Evolutionary conservation across 2,329 filamentous ascomycete genomes (phyloP).

Genomic region (Tolypocladium ophioglossoides): DNA sequence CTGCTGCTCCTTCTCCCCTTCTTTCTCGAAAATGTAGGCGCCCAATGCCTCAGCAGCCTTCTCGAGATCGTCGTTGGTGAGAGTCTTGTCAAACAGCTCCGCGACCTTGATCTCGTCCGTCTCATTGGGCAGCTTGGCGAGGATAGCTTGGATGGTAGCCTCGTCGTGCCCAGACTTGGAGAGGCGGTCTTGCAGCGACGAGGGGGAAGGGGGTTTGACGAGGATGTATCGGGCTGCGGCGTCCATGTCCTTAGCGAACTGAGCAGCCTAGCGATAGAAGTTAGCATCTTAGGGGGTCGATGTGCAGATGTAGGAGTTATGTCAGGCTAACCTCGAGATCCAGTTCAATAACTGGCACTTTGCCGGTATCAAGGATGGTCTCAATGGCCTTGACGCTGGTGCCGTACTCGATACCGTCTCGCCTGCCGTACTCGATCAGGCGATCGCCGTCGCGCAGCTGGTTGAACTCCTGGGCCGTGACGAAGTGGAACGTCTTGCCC

Average conservation of each 20-base stretch:
- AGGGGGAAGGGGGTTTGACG: conserved; percentile 29
- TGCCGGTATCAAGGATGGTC: conserved; percentile 39
- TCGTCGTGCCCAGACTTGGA: conserved; percentile 14
- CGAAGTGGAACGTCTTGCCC: conserved; percentile 44
- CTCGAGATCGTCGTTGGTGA: conserved; percentile 17
- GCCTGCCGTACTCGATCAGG: conserved; percentile 44
- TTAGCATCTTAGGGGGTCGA: neutral
- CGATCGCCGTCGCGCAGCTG: conserved; percentile 49
- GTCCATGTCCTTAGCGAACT: conserved; percentile 46
- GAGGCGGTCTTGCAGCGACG: conserved; percentile 17
- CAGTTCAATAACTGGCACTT: conserved; percentile 49
- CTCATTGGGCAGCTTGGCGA: conserved; percentile 11
- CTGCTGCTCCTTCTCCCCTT: conserved; percentile 3
- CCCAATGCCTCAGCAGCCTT: conserved; percentile 12
- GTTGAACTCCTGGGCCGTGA: conserved; percentile 44
- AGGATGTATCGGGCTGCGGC: conserved; percentile 46
- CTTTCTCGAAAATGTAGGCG: conserved; percentile 17
- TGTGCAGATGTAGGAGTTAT: neutral
- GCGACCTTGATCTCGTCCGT: conserved; percentile 14
- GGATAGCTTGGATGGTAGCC: conserved; percentile 10
- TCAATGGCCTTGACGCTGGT: conserved; percentile 44
- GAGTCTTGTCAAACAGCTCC: conserved; percentile 15
- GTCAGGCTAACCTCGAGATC: conserved; percentile 35
- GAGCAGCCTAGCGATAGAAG: conserved; percentile 31
- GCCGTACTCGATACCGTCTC: conserved; percentile 41